Evolutionary conservation across 2,329 filamentous ascomycete genomes (phyloP).

Genomic region (Phialemonium atrogriseum): DNA sequence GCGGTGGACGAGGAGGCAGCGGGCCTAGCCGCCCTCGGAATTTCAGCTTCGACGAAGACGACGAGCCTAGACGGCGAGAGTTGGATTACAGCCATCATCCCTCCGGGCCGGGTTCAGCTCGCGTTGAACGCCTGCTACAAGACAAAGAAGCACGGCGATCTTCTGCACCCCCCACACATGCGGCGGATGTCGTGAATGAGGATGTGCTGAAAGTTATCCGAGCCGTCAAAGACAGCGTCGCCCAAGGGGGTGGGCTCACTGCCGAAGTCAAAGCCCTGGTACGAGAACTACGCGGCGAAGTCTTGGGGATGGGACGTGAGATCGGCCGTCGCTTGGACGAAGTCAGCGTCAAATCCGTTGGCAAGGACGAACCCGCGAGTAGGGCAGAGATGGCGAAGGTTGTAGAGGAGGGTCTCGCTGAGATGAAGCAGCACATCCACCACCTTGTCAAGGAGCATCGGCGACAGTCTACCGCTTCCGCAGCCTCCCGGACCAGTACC

Average conservation of each 20-base stretch:
- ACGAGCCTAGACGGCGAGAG: slow-evolving; percentile 21
- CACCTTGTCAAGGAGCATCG: slow-evolving; percentile 68
- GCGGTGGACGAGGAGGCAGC: slow-evolving; percentile 17
- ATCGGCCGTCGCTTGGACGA: slow-evolving; percentile 81
- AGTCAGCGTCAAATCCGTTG: slow-evolving; percentile 37
- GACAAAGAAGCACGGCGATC: slow-evolving; percentile 32
- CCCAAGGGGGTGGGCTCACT: slow-evolving; percentile 80
- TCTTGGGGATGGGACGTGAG: slow-evolving; percentile 89
- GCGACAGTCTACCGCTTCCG: slow-evolving; percentile 57
- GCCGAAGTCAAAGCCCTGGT: slow-evolving; percentile 88
- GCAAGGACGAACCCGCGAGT: slow-evolving; percentile 41
- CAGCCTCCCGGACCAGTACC: slow-evolving; percentile 47
- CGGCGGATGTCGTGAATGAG: slow-evolving; percentile 56
- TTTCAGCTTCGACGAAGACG: slow-evolving; percentile 34
- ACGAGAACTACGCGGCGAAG: slow-evolving; percentile 81
- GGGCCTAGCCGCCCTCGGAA: slow-evolving; percentile 20
- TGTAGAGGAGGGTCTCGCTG: slow-evolving; percentile 69
- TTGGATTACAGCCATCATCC: slow-evolving; percentile 21
- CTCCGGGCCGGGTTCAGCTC: slow-evolving; percentile 26
- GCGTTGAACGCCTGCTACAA: slow-evolving; percentile 36
- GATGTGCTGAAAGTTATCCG: slow-evolving; percentile 77
- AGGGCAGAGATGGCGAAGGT: slow-evolving; percentile 68
- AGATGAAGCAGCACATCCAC: slow-evolving; percentile 80
- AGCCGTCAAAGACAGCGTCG: slow-evolving; percentile 84
- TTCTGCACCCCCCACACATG: slow-evolving; percentile 34